Evolutionary conservation across 345 rosid genomes (phyloP).

Genomic region (Rhizophora apiculata): DNA sequence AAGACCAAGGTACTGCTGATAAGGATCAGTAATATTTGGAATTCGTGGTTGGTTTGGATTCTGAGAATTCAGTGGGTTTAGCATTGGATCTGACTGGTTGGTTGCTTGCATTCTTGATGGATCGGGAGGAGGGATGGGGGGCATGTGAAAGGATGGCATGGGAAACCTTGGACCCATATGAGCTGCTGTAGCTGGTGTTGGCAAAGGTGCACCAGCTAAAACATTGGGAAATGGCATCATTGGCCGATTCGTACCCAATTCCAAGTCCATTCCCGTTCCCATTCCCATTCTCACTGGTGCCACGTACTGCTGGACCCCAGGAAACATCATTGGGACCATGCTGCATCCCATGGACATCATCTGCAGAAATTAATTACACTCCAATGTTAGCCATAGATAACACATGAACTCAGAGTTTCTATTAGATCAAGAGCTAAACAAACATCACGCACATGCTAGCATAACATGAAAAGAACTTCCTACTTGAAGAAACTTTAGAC

Average conservation of each 20-base stretch:
- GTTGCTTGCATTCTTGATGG: slow-evolving; percentile 47
- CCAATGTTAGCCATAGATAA: slow-evolving; percentile 14
- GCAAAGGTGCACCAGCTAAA: slow-evolving; percentile 48
- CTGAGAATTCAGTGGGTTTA: slow-evolving; percentile 39
- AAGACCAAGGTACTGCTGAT: slow-evolving; percentile 57
- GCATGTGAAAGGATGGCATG: slow-evolving; percentile 55
- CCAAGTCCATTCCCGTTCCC: slow-evolving; percentile 46
- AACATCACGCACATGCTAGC: neutral
- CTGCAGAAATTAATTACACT: slow-evolving; percentile 34
- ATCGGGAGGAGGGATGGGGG: slow-evolving; percentile 47
- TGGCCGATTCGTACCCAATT: slow-evolving; percentile 50
- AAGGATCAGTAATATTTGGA: slow-evolving; percentile 56
- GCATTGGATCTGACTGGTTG: slow-evolving; percentile 42
- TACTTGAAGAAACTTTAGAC: too few relatives aligned
- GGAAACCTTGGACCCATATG: slow-evolving; percentile 59
- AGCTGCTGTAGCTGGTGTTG: slow-evolving; percentile 51
- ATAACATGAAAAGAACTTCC: neutral
- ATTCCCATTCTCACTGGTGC: slow-evolving; percentile 66
- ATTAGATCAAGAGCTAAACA: neutral
- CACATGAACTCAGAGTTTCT: slow-evolving; percentile 7
- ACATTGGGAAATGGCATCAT: slow-evolving; percentile 78
- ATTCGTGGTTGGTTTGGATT: slow-evolving; percentile 38
- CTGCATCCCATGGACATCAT: slow-evolving; percentile 90
- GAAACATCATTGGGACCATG: slow-evolving; percentile 87
- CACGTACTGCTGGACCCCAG: slow-evolving; percentile 65